These are phyloP conservation scores for Acanthamoeba sp. DNA, from an alignment of 208 protist genomes.

Conservation along the genomic window DNA sequence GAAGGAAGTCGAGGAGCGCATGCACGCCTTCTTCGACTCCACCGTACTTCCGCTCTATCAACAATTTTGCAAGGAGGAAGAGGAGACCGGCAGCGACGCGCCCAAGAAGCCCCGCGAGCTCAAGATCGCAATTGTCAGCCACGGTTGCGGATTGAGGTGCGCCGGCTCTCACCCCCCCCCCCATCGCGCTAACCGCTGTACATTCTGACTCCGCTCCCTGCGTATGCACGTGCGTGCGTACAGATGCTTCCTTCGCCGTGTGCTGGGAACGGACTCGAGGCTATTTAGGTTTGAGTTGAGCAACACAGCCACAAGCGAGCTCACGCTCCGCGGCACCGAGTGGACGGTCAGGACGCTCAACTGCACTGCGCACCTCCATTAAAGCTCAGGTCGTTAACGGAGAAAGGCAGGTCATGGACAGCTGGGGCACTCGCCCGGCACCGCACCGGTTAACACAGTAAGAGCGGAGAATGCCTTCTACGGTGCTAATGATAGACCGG, in stretches of 20 bases:
- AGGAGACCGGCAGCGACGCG: neutral
- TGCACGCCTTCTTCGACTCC: slow-evolving; percentile 19
- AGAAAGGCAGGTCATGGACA: too few species aligned
- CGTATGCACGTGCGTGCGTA: neutral
- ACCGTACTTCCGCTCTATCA: slow-evolving; percentile 13
- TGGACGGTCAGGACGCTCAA: neutral
- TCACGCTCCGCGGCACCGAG: neutral
- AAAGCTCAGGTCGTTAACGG: too few species aligned
- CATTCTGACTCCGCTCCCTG: neutral
- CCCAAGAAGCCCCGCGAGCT: neutral
- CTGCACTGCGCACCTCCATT: slow-evolving; percentile 4
- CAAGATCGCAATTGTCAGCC: neutral
- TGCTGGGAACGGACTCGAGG: neutral
- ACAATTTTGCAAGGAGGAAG: neutral
- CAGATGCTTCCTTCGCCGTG: slow-evolving; percentile 36
- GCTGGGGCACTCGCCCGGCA: too few species aligned
- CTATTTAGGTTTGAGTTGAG: slow-evolving; percentile 3
- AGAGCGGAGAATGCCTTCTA: too few species aligned
- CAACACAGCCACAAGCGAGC: slow-evolving; percentile 32
- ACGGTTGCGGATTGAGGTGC: neutral
- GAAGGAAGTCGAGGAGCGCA: slow-evolving; percentile 51
- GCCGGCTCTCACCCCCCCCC: too few species aligned
- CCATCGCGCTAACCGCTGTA: too few species aligned
- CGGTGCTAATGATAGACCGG: too few species aligned
- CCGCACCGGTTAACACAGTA: too few species aligned